Evolutionary conservation across 345 rosid species (phyloP).

Genomic region (Fremontodendron californicum): DNA sequence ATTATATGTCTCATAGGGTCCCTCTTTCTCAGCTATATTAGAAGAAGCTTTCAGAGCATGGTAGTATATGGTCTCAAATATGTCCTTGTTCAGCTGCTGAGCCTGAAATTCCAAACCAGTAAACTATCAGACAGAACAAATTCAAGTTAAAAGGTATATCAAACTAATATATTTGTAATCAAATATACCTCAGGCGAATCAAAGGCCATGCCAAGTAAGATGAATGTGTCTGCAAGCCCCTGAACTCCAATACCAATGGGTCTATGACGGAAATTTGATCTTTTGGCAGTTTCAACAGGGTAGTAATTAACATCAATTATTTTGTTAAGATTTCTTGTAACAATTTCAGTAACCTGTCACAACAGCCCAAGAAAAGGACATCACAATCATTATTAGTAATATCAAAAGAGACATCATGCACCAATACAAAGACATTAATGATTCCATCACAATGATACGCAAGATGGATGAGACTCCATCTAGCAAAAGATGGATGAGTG

Average conservation of each 20-base stretch:
- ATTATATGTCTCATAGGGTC: constrained; percentile 69
- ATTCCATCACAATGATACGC: neutral
- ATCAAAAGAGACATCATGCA: neutral
- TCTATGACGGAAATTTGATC: constrained; percentile 74
- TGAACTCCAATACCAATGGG: constrained; percentile 95
- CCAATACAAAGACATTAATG: neutral
- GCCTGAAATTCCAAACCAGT: constrained; percentile 45
- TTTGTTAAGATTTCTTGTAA: constrained; percentile 50
- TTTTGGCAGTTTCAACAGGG: constrained; percentile 85
- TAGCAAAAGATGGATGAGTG: neutral
- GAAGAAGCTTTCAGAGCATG: constrained; percentile 76
- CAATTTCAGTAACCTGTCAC: constrained; percentile 16
- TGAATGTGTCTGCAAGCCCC: constrained; percentile 93
- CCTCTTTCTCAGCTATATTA: constrained; percentile 61
- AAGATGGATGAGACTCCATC: neutral
- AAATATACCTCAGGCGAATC: constrained; percentile 75
- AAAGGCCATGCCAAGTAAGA: constrained; percentile 87
- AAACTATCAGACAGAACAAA: constrained; percentile 17
- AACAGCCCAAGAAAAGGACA: neutral
- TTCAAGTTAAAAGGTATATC: neutral
- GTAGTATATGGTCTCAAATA: constrained; percentile 89
- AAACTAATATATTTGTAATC: neutral
- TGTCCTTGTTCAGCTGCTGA: constrained; percentile 79
- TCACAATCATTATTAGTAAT: neutral
- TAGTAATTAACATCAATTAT: constrained; percentile 87